phyloP scores from a whole-genome alignment of 805 yeast species.

The Candida krabiensis region DNA sequence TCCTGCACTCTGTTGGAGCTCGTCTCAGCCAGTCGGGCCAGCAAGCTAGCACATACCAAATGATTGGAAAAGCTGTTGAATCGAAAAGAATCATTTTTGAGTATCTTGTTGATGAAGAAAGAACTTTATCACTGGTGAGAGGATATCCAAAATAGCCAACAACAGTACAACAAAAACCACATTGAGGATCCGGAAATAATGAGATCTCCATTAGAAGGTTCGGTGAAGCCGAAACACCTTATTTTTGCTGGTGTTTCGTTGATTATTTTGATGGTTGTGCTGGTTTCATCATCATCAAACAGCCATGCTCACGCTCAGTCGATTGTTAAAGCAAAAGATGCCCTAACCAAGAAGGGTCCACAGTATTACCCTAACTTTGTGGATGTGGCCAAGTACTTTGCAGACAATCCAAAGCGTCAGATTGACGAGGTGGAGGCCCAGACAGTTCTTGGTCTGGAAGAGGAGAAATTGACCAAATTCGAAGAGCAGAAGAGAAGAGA shows the following conservation, averaged over 20 bases:
- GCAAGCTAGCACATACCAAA: no score
- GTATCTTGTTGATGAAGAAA: no score
- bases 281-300: slow-evolving; percentile 4
- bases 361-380: slow-evolving; percentile 4
- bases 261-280: slow-evolving; percentile 6
- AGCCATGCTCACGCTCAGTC: slow-evolving; percentile 5
- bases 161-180: no score
- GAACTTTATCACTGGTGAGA: no score
- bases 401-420: not conserved
- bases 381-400: slow-evolving; percentile 8
- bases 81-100: no score
- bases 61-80: no score
- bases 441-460: slow-evolving; percentile 6
- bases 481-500: slow-evolving; percentile 6
- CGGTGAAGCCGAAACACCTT: slow-evolving; percentile 8
- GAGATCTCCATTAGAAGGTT: not conserved
- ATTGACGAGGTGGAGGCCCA: slow-evolving; percentile 1
- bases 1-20: no score
- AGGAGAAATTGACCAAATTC: slow-evolving; percentile 13
- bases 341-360: not conserved
- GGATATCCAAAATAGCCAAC: no score
- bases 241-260: slow-evolving; percentile 9
- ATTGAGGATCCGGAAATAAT: not conserved
- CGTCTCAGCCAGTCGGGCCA: no score
- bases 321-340: slow-evolving; percentile 5